Percentiles rank a stretch among this genome's conserved stretches.
phyloP scores from a whole-genome alignment of 164 flowering plant species.

The Berberis vulgaris region DNA sequence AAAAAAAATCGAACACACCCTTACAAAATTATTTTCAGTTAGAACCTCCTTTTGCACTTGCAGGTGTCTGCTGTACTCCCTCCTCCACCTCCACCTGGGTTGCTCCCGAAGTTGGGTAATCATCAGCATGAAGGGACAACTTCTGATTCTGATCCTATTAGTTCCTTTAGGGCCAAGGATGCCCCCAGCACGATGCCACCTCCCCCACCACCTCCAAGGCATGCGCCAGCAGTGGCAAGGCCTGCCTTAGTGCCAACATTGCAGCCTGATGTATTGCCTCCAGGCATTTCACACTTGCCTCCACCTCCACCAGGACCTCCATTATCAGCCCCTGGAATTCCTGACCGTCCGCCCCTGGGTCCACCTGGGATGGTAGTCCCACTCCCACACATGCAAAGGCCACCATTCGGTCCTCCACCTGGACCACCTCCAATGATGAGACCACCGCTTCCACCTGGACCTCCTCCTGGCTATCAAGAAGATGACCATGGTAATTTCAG shows the following conservation, averaged over 20 bases:
- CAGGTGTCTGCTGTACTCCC: constrained; percentile 46
- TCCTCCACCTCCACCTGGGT: constrained; percentile 73
- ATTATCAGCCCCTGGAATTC: constrained; percentile 41
- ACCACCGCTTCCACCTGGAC: constrained; percentile 83
- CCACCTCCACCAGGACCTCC: constrained; percentile 72
- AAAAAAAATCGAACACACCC: too few species aligned
- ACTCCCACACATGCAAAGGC: constrained; percentile 49
- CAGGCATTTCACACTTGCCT: constrained; percentile 70
- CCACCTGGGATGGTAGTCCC: constrained; percentile 66
- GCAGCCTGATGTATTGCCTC: constrained; percentile 74
- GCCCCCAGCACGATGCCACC: constrained; percentile 45
- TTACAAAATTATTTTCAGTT: not conserved
- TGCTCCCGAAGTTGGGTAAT: constrained; percentile 32
- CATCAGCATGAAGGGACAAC: constrained; percentile 35
- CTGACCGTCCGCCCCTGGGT: constrained; percentile 25
- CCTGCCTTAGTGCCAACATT: constrained; percentile 33
- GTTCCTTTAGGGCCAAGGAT: constrained; percentile 31
- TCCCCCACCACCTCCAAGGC: constrained; percentile 71
- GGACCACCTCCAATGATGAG: constrained; percentile 78
- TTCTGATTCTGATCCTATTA: constrained; percentile 34
- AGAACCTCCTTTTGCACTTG: constrained; percentile 6
- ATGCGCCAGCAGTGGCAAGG: constrained; percentile 34
- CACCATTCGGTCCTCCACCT: constrained; percentile 74
- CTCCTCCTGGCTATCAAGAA: constrained; percentile 49
- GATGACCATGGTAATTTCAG: constrained; percentile 31